A percentile compares a stretch with the other conserved stretches of the same genome.
Conservation (phyloP, 2,329 filamentous ascomycete species). For the Fusarium scirpi region DNA sequence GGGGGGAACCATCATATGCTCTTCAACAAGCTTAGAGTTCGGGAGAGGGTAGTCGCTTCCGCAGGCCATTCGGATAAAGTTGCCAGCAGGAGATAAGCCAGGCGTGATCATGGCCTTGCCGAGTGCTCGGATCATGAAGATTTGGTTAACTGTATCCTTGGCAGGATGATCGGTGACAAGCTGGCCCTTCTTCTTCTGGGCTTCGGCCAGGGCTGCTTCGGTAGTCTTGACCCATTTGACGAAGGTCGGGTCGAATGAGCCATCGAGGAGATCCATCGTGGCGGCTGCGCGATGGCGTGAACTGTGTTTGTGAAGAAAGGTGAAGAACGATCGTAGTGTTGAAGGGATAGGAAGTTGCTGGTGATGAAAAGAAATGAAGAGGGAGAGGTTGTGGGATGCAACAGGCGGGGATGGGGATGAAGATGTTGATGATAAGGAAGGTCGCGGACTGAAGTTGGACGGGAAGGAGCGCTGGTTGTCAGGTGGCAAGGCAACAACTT, state of each 20-base stretch:
- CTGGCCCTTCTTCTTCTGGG: slow-evolving; percentile 4
- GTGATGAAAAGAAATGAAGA: background rate
- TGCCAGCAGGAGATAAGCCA: background rate
- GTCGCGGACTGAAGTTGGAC: background rate
- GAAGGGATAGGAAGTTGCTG: background rate
- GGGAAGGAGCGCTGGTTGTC: background rate
- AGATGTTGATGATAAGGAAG: background rate
- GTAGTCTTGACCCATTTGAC: background rate
- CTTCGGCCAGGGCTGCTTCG: background rate
- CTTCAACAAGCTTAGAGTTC: background rate
- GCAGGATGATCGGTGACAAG: slow-evolving; percentile 11
- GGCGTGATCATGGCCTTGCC: background rate
- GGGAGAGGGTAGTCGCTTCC: background rate
- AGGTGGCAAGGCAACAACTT: background rate
- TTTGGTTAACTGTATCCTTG: accelerated
- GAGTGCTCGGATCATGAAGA: background rate
- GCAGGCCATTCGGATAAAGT: accelerated
- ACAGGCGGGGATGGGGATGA: background rate
- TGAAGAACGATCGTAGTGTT: background rate
- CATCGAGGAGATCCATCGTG: slow-evolving; percentile 10
- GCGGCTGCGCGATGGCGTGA: accelerated
- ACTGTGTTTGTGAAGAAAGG: too few relatives aligned
- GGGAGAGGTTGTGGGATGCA: background rate
- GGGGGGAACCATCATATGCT: accelerated
- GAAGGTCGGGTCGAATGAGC: background rate